These are phyloP conservation scores for Kurtzmaniella quercitrusa DNA, from an alignment of 1,139 yeast genomes.

Conservation along the genomic window DNA sequence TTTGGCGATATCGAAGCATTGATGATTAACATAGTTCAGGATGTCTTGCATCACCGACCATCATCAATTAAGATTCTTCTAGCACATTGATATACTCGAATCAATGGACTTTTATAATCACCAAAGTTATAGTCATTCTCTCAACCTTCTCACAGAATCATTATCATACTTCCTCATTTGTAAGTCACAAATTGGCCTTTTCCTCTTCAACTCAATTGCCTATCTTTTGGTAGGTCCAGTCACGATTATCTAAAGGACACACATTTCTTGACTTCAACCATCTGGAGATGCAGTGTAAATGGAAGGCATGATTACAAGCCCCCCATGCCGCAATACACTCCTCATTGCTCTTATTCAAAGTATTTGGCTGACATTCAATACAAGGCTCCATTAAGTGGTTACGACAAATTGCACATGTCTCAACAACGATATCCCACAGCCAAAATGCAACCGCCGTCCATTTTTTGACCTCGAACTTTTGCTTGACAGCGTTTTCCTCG, in stretches of 20 bases:
- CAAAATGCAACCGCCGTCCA: slow-evolving; percentile 99
- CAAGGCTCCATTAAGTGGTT: slow-evolving; percentile 98
- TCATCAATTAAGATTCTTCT: no score
- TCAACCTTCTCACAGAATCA: background rate
- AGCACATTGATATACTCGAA: no score
- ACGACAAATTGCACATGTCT: slow-evolving; percentile 97
- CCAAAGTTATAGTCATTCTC: no score
- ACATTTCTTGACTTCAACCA: slow-evolving; percentile 98
- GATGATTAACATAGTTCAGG: no score
- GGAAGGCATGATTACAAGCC: slow-evolving; percentile 90
- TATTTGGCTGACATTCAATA: slow-evolving; percentile 91
- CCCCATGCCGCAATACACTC: slow-evolving; percentile 99
- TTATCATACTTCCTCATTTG: background rate
- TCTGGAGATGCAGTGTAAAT: slow-evolving; percentile 90
- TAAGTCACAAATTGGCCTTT: background rate
- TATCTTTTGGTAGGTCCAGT: slow-evolving; percentile 86
- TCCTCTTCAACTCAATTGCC: slow-evolving; percentile 40
- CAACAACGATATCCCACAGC: slow-evolving; percentile 98
- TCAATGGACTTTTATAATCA: no score
- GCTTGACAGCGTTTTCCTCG: slow-evolving; percentile 18
- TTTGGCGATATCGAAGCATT: no score
- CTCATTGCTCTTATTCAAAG: slow-evolving; percentile 59
- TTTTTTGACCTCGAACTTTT: slow-evolving; percentile 47
- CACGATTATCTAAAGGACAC: slow-evolving; percentile 94
- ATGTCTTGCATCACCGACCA: no score